A percentile compares a stretch with the other conserved stretches of the same genome.
Evolutionary conservation across 306 rosid genomes (phyloP).

Genomic region (Geum urbanum): DNA sequence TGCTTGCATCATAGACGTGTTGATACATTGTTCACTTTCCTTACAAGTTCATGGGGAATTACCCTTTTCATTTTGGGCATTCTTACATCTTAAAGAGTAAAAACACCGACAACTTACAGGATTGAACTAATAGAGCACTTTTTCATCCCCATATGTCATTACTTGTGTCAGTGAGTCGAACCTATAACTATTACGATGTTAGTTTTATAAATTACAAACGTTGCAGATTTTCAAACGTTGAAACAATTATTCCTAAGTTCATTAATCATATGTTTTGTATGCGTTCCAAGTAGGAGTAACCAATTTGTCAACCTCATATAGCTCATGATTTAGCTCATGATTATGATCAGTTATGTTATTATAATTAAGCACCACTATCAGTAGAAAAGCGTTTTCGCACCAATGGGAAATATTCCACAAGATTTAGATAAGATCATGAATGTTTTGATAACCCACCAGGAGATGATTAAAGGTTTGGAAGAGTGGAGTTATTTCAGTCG

Average conservation of each 20-base stretch:
- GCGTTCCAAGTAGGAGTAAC: neutral
- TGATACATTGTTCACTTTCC: neutral
- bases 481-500: neutral
- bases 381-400: neutral
- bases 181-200: no score
- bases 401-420: neutral
- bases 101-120: neutral
- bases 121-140: neutral
- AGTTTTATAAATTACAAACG: no score
- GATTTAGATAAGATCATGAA: constrained; percentile 17
- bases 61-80: neutral
- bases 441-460: constrained; percentile 11
- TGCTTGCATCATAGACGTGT: constrained; percentile 10
- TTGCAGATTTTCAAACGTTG: neutral
- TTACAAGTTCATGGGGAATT: neutral
- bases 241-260: neutral
- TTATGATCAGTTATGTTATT: neutral
- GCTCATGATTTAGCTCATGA: neutral
- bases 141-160: no score
- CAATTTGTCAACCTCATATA: neutral
- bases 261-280: neutral
- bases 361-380: neutral
- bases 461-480: neutral
- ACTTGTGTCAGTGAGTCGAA: no score
- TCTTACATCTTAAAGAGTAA: neutral